phyloP scores from a whole-genome alignment of 805 yeast genomes.

The Saccharomycopsis lassenensis region DNA sequence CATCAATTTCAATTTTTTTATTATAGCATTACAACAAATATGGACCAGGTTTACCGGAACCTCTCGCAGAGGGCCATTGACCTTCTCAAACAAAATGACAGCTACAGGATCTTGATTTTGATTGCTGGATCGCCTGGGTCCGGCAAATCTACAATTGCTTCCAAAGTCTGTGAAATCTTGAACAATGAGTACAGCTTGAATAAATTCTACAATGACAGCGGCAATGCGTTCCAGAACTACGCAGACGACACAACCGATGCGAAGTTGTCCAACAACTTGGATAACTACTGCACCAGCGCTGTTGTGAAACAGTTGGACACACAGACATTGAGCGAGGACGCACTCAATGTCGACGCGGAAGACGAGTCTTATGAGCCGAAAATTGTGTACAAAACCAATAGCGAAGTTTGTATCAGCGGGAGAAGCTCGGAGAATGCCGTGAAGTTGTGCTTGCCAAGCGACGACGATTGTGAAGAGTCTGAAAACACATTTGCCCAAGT shows the following conservation, averaged over 20 bases:
- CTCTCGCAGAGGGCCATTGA: conserved; percentile 25
- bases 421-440: conserved; percentile 21
- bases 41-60: conserved; percentile 24
- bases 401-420: conserved; percentile 15
- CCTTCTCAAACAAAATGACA: conserved; percentile 21
- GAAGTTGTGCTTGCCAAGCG: conserved; percentile 6
- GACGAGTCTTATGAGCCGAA: conserved; percentile 8
- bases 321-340: neutral
- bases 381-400: neutral
- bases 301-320: neutral
- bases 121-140: conserved; percentile 78
- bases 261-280: neutral
- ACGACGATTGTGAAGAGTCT: conserved; percentile 1
- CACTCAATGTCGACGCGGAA: conserved; percentile 1
- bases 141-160: conserved; percentile 67
- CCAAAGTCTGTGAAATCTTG: conserved; percentile 31
- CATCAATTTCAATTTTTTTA: conserved; percentile 1
- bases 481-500: conserved; percentile 34
- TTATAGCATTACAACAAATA: conserved; percentile 8
- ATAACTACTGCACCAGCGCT: neutral
- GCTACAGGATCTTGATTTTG: conserved; percentile 42
- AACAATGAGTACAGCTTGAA: conserved; percentile 23
- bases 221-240: neutral
- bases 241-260: neutral
- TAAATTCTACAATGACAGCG: neutral